Evolutionary conservation across 2,329 filamentous ascomycete genomes (phyloP).

Genomic region (Beauveria sp.): DNA sequence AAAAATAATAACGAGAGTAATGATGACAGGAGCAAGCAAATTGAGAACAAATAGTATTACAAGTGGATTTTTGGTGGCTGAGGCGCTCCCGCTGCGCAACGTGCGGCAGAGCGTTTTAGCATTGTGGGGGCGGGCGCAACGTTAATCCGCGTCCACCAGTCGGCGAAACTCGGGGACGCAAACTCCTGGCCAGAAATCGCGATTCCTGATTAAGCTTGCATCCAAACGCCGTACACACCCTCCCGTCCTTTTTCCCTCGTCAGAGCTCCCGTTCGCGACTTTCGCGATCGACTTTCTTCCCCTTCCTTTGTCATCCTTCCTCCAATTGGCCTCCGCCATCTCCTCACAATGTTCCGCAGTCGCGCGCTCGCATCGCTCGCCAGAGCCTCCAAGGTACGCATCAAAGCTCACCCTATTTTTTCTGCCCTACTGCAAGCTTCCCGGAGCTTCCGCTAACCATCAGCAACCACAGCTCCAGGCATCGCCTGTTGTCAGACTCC

Average conservation of each 20-base stretch:
- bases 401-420: conserved; percentile 12
- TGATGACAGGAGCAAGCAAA: too few species aligned
- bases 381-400: conserved; percentile 65
- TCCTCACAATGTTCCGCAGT: conserved; percentile 71
- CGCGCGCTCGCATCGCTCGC: conserved; percentile 74
- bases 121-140: conserved; percentile 8
- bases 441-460: conserved; percentile 16
- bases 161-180: conserved; percentile 13
- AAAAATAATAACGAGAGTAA: too few species aligned
- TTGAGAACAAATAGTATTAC: too few species aligned
- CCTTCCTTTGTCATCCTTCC: conserved; percentile 7
- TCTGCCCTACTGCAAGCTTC: conserved; percentile 9
- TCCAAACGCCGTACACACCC: conserved; percentile 1
- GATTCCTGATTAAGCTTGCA: conserved; percentile 9
- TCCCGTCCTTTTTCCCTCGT: not conserved
- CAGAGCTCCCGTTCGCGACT: conserved; percentile 5
- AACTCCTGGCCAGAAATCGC: conserved; percentile 12
- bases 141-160: conserved; percentile 12
- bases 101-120: not conserved
- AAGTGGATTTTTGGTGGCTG: not conserved
- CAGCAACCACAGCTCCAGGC: conserved; percentile 17
- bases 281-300: conserved; percentile 13
- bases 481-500: conserved; percentile 45
- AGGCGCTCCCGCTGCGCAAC: not conserved
- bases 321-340: conserved; percentile 12